Evolutionary conservation across 176 grass and related monocot genomes (phyloP), one percentile per base, ranked within the genome.

Genomic region (Microstegium vimineum): DNA sequence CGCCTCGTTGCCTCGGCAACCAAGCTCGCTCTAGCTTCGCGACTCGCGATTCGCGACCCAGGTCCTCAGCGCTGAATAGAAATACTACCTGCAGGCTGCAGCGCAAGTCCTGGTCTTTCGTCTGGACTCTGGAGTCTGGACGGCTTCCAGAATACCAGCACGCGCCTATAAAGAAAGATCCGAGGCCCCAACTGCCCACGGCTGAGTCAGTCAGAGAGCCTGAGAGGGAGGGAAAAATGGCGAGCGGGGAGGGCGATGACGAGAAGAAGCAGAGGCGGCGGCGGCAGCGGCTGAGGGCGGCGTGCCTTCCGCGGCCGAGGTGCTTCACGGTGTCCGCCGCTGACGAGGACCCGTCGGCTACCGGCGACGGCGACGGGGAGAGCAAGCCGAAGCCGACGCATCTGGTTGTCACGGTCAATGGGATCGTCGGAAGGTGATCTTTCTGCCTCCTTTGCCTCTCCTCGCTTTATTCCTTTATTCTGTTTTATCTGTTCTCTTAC

Each of bases 381-480:
- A 74, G 51, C 66, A 61, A 34, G 46, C 73, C 35, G 52, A 41
- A 28, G 60, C 95, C 92, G 5, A 75, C 86, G 56, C 95, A 98
- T 89, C 89, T 98, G 56, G 77, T 98, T 26, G 96, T 98, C 16
- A 95, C 78, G 40, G 93, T 98, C 68, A 95, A 95, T 82, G 96
- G 96, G 70, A 85, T 98, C 83, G 71, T 95, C 43, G 96, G 96
- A 63, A 93, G 96, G 96, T 98, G 79, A 74, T 82, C 9, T 33
- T 16, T 26, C 51, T 0, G 37, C 5, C 8, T 84, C 40, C 12
- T 26, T 41, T 0, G 37, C 5, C 8, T 84, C 40, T 41, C 60
- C 5, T 43, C 34, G 36, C 54, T 70, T 72, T 18, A 47, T 31
- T 49, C 43, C 47, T 30, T 68, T 45, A 67, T 59, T 27, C 49